Evolutionary conservation across 352 stramenopile genomes (phyloP), one percentile per base, ranked within the genome.

Genomic region (Globisporangium perplexum): DNA sequence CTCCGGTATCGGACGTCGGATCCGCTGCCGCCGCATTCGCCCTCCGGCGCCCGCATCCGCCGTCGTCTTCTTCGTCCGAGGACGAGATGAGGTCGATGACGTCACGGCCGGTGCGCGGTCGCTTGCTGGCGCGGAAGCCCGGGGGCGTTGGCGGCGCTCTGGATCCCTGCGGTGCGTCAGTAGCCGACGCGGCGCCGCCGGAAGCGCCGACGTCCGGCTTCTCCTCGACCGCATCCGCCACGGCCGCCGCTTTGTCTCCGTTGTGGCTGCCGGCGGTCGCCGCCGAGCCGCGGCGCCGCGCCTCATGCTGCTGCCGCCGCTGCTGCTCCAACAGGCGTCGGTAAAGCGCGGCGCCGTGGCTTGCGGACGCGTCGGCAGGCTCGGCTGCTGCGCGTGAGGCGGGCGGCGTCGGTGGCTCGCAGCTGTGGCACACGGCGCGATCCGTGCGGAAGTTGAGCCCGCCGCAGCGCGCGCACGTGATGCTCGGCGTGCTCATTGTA

Each of bases 11-110:
- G n/a, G n/a, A n/a, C n/a, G n/a, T n/a, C n/a, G n/a, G n/a, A n/a
- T n/a, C n/a, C n/a, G n/a, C n/a, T n/a, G n/a, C n/a, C 31, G 18
- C 17, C 4, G 12, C 41, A 33, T 50, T 20, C 18, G n/a, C 51
- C 18, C 18, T 26, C 22, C 50, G 38, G 7, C 42, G 6, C 24
- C 44, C 10, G 12, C 45, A 22, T 52, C 23, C 20, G 22, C 22
- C 17, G 4, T 22, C 20, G 2, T 51, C 43, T 10, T 53, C 59
- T 7, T 70, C 65, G n/a, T 73, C 65, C 31, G 64, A 61, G 6
- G 65, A 72, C 7, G 65, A 73, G 23, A 73, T 73, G 45, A 73
- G 49, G 53, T 70, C 65, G 26, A 73, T 73, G 18, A 73, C 44
- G n/a, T 60, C 62, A 7, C 33, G 46, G 2, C 30, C 22, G 20